Percentiles rank a stretch among this genome's conserved stretches.
These are phyloP conservation scores for Primulina eburnea DNA, from an alignment of 257 asterid species.

Conservation along the genomic window DNA sequence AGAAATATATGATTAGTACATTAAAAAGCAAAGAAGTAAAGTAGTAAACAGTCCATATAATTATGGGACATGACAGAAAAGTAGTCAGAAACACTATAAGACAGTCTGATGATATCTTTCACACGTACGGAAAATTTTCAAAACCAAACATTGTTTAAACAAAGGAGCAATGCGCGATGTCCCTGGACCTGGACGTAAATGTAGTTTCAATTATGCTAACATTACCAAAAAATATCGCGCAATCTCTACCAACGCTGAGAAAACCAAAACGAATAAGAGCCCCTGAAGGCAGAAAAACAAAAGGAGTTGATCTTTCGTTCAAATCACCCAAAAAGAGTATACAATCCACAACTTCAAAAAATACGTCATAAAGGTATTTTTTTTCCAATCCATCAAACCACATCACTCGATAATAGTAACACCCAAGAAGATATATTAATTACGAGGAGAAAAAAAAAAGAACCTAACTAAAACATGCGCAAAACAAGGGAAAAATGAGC, in stretches of 20 bases:
- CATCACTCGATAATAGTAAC: neutral
- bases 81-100: neutral
- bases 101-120: neutral
- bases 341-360: neutral
- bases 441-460: neutral
- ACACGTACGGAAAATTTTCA: neutral
- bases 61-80: neutral
- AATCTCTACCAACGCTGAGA: neutral
- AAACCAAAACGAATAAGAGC: neutral
- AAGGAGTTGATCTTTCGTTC: neutral
- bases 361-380: neutral
- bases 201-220: neutral
- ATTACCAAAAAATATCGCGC: neutral
- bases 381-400: neutral
- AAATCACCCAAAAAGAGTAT: neutral
- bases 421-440: neutral
- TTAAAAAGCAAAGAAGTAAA: too few relatives aligned
- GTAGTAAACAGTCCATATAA: too few relatives aligned
- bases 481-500: neutral
- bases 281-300: neutral
- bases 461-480: neutral
- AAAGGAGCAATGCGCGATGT: too few relatives aligned
- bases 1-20: slow-evolving; percentile 4
- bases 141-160: neutral
- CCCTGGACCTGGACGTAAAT: neutral